Evolutionary conservation across 345 rosid species (phyloP), one percentile per base, ranked within the genome.

Genomic region (Rhodamnia rubescens): DNA sequence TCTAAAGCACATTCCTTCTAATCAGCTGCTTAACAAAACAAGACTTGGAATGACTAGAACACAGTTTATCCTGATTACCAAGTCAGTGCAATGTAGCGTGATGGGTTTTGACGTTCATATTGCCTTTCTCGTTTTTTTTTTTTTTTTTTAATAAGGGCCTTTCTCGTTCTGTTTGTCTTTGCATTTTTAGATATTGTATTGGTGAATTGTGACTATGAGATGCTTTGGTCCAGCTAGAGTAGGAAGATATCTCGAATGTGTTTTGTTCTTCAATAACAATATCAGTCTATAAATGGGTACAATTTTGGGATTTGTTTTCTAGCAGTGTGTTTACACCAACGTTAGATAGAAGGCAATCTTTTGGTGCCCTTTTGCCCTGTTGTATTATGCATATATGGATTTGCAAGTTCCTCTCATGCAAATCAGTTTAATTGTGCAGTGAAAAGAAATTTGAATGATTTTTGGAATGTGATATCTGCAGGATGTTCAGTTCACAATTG

Each of bases 401-500:
- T 82, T 82, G 26, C 13, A 82, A 81, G 53, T 81, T 1, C 54
- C 51, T 81, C 0, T 81, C 83, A 2, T 51, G 32, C 53, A 82
- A 27, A 82, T 56, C 22, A 52, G 21, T 44, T 29, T 32, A 53
- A 26, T 53, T 11, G 18, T 51, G 59, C 55, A 18, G 8, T 5
- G 27, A 82, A 82, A 26, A 40, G 0, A 81, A 36, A 29, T 52
- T 69, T 69, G 80, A 36, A 69, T 18, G 26, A 9, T 69, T 18
- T 55, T 22, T 88, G 78, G 40, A 36, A 27, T 56, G 0, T 20
- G 59, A 29, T 42, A 10, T 42, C 78, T 88, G 89, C 98, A 97
- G 99, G 99, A 97, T 86, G 94, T 89, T 83, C 99, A 96, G 92
- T 95, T 97, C 90, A 93, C 92, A 24, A 90, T 96, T 22, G 96